Evolutionary conservation across 352 stramenopile species (phyloP).

Genomic region (Globisporangium canariense): DNA sequence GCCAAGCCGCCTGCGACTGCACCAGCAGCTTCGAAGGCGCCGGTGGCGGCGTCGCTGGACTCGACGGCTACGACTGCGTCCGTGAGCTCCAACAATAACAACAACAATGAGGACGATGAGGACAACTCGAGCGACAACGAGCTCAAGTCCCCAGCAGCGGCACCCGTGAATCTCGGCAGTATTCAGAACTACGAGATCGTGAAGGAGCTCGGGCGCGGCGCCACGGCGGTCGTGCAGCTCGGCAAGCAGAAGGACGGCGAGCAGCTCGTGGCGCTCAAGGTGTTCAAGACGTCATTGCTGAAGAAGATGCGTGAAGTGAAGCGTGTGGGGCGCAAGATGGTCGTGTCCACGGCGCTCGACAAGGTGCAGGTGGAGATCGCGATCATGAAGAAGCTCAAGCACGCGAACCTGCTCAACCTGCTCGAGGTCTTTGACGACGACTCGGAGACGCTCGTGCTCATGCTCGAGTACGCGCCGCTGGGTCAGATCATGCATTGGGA

Average conservation of each 20-base stretch:
- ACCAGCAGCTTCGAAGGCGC: background rate
- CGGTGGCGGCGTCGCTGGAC: conserved; percentile 25
- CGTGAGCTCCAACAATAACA: conserved; percentile 30
- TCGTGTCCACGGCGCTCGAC: conserved; percentile 82
- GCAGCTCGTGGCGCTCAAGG: conserved; percentile 74
- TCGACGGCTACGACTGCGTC: conserved; percentile 39
- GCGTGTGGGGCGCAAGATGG: conserved; percentile 74
- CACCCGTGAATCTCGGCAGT: conserved; percentile 18
- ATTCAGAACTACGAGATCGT: conserved; percentile 84
- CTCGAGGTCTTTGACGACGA: conserved; percentile 85
- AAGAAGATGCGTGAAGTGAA: conserved; percentile 87
- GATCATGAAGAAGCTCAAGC: conserved; percentile 88
- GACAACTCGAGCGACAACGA: conserved; percentile 17
- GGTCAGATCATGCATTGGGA: conserved; percentile 88
- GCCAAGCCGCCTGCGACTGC: background rate
- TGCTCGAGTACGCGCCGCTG: conserved; percentile 80
- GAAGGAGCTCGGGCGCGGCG: conserved; percentile 72
- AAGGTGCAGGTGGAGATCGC: conserved; percentile 87
- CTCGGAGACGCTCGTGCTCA: conserved; percentile 76
- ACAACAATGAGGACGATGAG: conserved; percentile 29
- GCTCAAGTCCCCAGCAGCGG: background rate
- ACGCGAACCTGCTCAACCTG: conserved; percentile 74
- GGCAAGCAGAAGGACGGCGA: conserved; percentile 52
- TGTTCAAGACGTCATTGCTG: conserved; percentile 84
- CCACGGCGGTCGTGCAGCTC: conserved; percentile 78